These are phyloP conservation scores for Exophiala aquamarina DNA, from an alignment of 2,329 filamentous ascomycete species.

Conservation along the genomic window DNA sequence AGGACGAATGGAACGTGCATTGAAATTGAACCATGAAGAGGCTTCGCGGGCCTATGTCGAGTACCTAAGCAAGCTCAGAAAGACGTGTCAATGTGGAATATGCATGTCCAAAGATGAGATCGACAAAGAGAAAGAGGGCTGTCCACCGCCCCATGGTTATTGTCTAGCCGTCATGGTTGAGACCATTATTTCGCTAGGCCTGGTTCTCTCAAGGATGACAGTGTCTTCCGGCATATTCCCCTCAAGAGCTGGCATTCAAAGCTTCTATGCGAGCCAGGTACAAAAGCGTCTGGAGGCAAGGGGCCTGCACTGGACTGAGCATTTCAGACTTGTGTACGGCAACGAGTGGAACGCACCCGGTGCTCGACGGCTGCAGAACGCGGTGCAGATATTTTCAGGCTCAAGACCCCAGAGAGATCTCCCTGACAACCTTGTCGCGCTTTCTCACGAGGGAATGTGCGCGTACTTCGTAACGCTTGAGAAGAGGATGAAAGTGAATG, in stretches of 20 bases:
- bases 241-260: slow-evolving; percentile 22
- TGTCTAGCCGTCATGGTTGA: slow-evolving; percentile 25
- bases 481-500: slow-evolving; percentile 7
- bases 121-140: slow-evolving; percentile 15
- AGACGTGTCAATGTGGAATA: slow-evolving; percentile 22
- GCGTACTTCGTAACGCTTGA: slow-evolving; percentile 24
- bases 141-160: slow-evolving; percentile 23
- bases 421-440: slow-evolving; percentile 23
- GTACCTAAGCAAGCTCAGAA: slow-evolving; percentile 16
- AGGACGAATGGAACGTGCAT: slow-evolving; percentile 24
- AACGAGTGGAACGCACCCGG: slow-evolving; percentile 28
- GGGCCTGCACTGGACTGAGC: slow-evolving; percentile 16
- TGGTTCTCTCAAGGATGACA: slow-evolving; percentile 25
- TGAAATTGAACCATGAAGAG: slow-evolving; percentile 23
- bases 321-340: slow-evolving; percentile 26
- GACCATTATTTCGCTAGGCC: slow-evolving; percentile 26
- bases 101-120: slow-evolving; percentile 20
- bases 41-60: slow-evolving; percentile 21
- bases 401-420: slow-evolving; percentile 21
- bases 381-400: slow-evolving; percentile 24
- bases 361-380: slow-evolving; percentile 22
- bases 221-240: slow-evolving; percentile 23
- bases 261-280: slow-evolving; percentile 24
- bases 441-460: slow-evolving; percentile 26
- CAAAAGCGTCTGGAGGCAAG: slow-evolving; percentile 23